These are phyloP conservation scores for Murraya koenigii DNA, from an alignment of 345 rosid species.

Conservation along the genomic window DNA sequence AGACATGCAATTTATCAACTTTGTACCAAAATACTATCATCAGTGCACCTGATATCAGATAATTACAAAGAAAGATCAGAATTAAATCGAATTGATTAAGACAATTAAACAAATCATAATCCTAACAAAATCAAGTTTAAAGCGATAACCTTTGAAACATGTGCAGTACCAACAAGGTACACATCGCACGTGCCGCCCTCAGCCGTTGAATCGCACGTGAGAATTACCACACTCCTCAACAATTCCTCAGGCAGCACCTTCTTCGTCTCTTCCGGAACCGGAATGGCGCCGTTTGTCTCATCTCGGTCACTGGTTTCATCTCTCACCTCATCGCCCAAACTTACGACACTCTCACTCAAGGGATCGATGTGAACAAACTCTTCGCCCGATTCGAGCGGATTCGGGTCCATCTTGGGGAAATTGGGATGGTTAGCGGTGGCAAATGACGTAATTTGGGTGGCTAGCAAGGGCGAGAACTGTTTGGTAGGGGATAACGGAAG, in stretches of 20 bases:
- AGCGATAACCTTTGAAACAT: conserved; percentile 73
- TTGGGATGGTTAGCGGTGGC: conserved; percentile 11
- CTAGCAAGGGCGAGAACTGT: neutral
- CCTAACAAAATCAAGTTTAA: neutral
- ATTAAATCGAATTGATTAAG: neutral
- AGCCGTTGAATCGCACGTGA: conserved; percentile 72
- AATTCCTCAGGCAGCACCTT: conserved; percentile 69
- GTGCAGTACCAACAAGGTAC: conserved; percentile 85
- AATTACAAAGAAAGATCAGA: neutral
- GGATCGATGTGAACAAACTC: conserved; percentile 87
- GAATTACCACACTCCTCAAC: conserved; percentile 54
- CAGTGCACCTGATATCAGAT: no score
- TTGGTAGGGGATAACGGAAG: neutral
- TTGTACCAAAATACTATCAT: neutral
- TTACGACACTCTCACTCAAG: conserved; percentile 70
- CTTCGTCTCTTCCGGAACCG: conserved; percentile 19
- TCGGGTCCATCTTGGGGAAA: conserved; percentile 41
- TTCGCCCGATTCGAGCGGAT: conserved; percentile 43
- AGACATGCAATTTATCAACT: neutral
- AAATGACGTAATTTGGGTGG: conserved; percentile 2
- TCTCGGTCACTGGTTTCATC: conserved; percentile 18
- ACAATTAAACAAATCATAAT: neutral
- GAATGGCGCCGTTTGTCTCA: conserved; percentile 14
- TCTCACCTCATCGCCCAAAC: conserved; percentile 34
- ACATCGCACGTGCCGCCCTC: conserved; percentile 82